Evolutionary conservation across 352 stramenopile species (phyloP).

Genomic region (Phytophthora capsici): DNA sequence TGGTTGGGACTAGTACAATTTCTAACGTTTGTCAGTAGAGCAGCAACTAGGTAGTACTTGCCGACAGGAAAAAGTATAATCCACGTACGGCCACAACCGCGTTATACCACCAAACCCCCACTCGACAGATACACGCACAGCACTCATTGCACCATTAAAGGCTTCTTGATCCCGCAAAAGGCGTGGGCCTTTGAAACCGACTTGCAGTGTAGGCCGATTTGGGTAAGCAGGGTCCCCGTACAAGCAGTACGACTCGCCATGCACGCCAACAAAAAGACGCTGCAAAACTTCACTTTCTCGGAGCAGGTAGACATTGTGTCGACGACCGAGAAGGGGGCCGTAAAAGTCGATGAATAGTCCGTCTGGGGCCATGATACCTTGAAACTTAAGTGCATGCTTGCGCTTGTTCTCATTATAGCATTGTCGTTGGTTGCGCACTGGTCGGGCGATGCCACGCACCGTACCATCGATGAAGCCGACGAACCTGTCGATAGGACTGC

Average conservation of each 20-base stretch:
- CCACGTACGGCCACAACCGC: background rate
- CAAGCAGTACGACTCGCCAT: background rate
- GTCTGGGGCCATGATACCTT: background rate
- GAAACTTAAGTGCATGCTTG: background rate
- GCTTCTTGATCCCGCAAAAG: background rate
- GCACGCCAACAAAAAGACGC: background rate
- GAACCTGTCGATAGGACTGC: background rate
- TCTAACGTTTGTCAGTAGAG: background rate
- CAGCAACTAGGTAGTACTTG: background rate
- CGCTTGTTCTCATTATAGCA: background rate
- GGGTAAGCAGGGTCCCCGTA: background rate
- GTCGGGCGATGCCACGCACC: background rate
- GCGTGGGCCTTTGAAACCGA: background rate
- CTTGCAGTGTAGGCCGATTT: background rate
- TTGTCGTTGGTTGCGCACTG: background rate
- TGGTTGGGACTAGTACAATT: background rate
- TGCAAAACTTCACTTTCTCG: background rate
- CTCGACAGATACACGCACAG: background rate
- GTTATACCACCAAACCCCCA: background rate
- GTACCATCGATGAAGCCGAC: background rate
- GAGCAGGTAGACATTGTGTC: background rate
- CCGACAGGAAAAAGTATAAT: background rate
- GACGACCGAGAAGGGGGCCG: background rate
- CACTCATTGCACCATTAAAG: background rate
- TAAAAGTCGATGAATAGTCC: background rate